Evolutionary conservation across 345 rosid genomes (phyloP).

Genomic region (Lagerstroemia speciosa): DNA sequence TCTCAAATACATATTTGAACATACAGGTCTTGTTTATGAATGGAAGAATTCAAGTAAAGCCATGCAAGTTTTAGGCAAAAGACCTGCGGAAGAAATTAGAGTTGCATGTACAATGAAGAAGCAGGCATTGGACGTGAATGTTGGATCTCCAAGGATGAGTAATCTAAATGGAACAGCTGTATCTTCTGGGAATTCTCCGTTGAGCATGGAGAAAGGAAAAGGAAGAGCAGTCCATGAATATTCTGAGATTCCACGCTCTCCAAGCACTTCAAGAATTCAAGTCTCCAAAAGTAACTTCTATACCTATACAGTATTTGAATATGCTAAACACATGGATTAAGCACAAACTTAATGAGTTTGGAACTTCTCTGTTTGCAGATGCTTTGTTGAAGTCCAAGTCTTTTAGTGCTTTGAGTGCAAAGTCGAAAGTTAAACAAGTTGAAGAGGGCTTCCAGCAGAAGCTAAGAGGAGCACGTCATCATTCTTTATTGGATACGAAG

Average conservation of each 20-base stretch:
- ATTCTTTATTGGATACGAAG: conserved; percentile 36
- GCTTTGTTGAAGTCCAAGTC: conserved; percentile 66
- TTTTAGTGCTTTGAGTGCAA: conserved; percentile 44
- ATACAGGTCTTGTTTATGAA: conserved; percentile 45
- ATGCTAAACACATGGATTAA: neutral
- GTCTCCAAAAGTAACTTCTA: conserved; percentile 38
- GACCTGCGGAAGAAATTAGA: conserved; percentile 47
- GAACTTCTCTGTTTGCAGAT: conserved; percentile 36
- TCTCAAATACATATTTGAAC: conserved; percentile 13
- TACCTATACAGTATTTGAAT: neutral
- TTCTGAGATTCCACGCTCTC: conserved; percentile 36
- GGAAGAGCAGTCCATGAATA: conserved; percentile 36
- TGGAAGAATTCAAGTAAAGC: conserved; percentile 33
- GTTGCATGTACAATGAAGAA: conserved; percentile 41
- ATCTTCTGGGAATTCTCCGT: conserved; percentile 47
- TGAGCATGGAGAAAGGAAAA: conserved; percentile 51
- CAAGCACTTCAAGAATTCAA: conserved; percentile 36
- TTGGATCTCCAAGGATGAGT: conserved; percentile 57
- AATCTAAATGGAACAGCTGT: conserved; percentile 34
- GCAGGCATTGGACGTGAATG: conserved; percentile 46
- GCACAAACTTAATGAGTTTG: neutral
- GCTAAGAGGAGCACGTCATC: conserved; percentile 41
- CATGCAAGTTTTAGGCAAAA: conserved; percentile 39
- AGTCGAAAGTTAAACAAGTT: conserved; percentile 55
- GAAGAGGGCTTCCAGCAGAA: conserved; percentile 55